Evolutionary conservation across 2,329 filamentous ascomycete genomes (phyloP).

Genomic region (Seiridium unicorne): DNA sequence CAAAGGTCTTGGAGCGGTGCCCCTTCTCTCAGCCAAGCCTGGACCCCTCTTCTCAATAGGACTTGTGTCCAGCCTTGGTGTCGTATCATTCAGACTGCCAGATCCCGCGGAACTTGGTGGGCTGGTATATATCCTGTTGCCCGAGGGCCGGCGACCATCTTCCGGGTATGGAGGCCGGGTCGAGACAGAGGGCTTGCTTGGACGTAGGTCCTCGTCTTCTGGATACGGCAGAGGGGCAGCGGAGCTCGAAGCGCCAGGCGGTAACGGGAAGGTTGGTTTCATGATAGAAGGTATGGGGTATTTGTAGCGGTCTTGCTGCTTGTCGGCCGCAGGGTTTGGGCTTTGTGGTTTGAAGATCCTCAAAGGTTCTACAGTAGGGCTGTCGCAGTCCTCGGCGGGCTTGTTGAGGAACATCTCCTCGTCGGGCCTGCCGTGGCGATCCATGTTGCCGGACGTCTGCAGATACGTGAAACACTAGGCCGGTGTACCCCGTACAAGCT

Average conservation of each 20-base stretch:
- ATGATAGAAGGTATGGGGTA: conserved; percentile 48
- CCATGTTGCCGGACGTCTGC: conserved; percentile 38
- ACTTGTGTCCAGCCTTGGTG: conserved; percentile 54
- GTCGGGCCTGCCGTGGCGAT: conserved; percentile 65
- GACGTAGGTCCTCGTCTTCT: conserved; percentile 59
- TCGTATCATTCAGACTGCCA: conserved; percentile 46
- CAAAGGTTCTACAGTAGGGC: conserved; percentile 79
- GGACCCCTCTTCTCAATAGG: conserved; percentile 57
- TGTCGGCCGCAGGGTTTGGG: conserved; percentile 47
- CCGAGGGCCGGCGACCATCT: conserved; percentile 33
- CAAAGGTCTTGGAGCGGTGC: conserved; percentile 77
- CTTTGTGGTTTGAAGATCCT: conserved; percentile 80
- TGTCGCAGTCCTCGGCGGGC: conserved; percentile 58
- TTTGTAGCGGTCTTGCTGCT: conserved; percentile 41
- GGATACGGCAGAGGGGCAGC: conserved; percentile 70
- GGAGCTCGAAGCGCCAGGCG: conserved; percentile 69
- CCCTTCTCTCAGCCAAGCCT: conserved; percentile 76
- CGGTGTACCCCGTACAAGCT: not conserved
- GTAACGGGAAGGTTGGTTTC: conserved; percentile 62
- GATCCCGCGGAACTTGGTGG: conserved; percentile 31
- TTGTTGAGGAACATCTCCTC: conserved; percentile 80
- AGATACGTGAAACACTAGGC: conserved; percentile 17
- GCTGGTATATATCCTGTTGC: conserved; percentile 31
- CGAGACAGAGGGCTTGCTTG: conserved; percentile 38
- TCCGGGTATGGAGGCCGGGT: conserved; percentile 42